Evolutionary conservation across 2,329 filamentous ascomycete genomes (phyloP).

Genomic region (Aspergillus candidus): DNA sequence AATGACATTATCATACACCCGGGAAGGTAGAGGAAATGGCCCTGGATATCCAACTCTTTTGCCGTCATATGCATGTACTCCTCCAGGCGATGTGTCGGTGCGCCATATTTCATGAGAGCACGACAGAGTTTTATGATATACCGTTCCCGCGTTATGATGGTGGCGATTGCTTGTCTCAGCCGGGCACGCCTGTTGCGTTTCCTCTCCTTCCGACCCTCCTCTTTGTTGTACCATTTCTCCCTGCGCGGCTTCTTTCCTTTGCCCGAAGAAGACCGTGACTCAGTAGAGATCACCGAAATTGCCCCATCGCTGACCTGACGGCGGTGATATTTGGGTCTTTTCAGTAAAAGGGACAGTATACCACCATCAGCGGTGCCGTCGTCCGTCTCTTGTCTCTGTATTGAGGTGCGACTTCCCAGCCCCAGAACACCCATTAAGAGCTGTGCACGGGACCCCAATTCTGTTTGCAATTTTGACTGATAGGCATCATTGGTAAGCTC

Average conservation of each 20-base stretch:
- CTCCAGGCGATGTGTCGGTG: constrained; percentile 45
- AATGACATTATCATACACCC: constrained; percentile 51
- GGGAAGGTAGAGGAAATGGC: constrained; percentile 81
- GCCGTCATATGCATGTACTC: constrained; percentile 85
- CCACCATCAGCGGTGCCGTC: too few species aligned
- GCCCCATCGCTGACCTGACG: not conserved
- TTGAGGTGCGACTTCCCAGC: too few species aligned
- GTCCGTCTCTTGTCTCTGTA: too few species aligned
- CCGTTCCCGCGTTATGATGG: constrained; percentile 55
- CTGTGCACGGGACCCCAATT: not conserved
- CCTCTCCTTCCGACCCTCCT: constrained; percentile 36
- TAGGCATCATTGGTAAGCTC: not conserved
- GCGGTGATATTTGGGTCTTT: too few species aligned
- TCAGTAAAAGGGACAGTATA: too few species aligned
- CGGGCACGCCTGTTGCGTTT: constrained; percentile 32
- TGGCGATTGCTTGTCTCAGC: constrained; percentile 55
- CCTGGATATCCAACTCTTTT: constrained; percentile 75
- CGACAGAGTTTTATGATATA: constrained; percentile 27
- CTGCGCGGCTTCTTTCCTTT: constrained; percentile 6
- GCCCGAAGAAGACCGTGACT: not conserved
- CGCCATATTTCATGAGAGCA: constrained; percentile 26
- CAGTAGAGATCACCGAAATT: not conserved
- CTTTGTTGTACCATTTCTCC: constrained; percentile 6
- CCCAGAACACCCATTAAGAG: not conserved
- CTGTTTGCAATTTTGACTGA: not conserved